Evolutionary conservation across 139 green algal genomes (phyloP).

Genomic region (Auxenochlorella protothecoides): DNA sequence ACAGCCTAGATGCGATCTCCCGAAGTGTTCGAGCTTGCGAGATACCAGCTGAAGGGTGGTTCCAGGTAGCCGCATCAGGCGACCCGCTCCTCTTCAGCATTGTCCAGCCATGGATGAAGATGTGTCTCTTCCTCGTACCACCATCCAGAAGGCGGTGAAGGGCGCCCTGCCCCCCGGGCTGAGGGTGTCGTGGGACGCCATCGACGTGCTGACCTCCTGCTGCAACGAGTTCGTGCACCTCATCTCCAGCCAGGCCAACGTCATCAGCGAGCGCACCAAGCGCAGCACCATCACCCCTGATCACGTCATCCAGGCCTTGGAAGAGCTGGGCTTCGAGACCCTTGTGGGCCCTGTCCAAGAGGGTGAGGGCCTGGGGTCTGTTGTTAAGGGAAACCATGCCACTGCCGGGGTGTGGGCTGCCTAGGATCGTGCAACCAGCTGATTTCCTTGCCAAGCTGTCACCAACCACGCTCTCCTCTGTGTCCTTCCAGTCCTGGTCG

Average conservation of each 20-base stretch:
- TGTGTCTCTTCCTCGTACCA: constrained; percentile 22
- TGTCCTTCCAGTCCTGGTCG: too few species aligned
- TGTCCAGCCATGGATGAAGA: constrained; percentile 36
- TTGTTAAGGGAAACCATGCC: too few species aligned
- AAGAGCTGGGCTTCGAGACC: constrained; percentile 43
- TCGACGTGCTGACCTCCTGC: constrained; percentile 37
- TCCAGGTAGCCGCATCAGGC: background rate
- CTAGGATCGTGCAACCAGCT: too few species aligned
- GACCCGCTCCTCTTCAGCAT: constrained; percentile 62
- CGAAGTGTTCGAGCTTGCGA: background rate
- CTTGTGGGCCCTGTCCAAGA: constrained; percentile 25
- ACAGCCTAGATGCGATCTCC: background rate
- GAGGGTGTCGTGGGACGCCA: constrained; percentile 25
- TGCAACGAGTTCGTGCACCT: constrained; percentile 37
- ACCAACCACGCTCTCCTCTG: too few species aligned
- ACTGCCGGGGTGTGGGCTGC: too few species aligned
- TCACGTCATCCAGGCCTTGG: constrained; percentile 47
- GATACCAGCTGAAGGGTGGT: too few species aligned
- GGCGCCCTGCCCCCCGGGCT: constrained; percentile 35
- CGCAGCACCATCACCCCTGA: constrained; percentile 52
- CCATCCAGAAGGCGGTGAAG: constrained; percentile 38
- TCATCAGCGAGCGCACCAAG: constrained; percentile 37
- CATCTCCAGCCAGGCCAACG: constrained; percentile 41
- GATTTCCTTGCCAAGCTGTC: too few species aligned
- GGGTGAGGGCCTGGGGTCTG: background rate